Conservation (phyloP, 805 yeast genomes). For the Candida khao-thaluensis region DNA sequence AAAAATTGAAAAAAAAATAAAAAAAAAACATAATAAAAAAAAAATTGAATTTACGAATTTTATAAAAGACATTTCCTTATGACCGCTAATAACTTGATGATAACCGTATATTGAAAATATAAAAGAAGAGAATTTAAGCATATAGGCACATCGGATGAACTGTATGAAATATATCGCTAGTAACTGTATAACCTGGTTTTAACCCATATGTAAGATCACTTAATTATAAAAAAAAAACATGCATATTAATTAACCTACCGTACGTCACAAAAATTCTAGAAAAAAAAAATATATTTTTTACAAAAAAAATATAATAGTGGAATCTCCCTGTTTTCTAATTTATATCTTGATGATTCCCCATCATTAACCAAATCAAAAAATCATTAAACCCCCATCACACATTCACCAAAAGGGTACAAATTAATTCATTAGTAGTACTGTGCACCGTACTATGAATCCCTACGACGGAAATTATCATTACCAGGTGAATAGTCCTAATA, state of each 20-base stretch:
- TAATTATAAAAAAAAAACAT: too few relatives aligned
- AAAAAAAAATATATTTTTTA: constrained; percentile 6
- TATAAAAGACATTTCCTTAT: too few relatives aligned
- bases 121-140: too few relatives aligned
- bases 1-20: not conserved
- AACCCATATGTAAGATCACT: too few relatives aligned
- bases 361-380: not conserved
- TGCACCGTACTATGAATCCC: constrained; percentile 3
- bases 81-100: too few relatives aligned
- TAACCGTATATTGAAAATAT: too few relatives aligned
- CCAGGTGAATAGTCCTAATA: constrained; percentile 3
- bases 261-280: constrained; percentile 4
- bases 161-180: too few relatives aligned
- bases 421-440: not conserved
- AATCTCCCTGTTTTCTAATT: constrained; percentile 4
- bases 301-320: constrained; percentile 4
- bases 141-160: too few relatives aligned
- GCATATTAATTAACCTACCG: not conserved
- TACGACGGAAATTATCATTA: constrained; percentile 5
- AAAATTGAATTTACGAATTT: not conserved
- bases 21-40: not conserved
- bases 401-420: not conserved
- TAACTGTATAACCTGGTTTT: too few relatives aligned
- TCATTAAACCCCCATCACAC: not conserved
- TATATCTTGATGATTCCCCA: constrained; percentile 1